Conservation (phyloP, 2,329 filamentous ascomycete species). For the Pseudocercospora fuligena region DNA sequence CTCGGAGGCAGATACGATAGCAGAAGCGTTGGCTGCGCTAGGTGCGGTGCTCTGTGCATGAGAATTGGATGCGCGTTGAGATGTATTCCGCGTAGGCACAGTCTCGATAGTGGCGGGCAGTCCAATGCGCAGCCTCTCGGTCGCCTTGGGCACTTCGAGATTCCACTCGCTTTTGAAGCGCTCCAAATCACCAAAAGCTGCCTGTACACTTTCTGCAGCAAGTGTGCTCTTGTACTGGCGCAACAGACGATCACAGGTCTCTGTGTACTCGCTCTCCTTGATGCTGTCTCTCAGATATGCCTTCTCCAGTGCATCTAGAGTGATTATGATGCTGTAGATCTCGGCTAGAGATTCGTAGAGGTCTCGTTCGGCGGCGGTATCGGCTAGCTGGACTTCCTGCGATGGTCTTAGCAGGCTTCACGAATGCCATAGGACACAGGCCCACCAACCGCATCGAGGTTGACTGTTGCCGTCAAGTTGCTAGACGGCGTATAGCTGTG, state of each 20-base stretch:
- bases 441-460: conserved; percentile 77
- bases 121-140: conserved; percentile 87
- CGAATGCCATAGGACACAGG: neutral
- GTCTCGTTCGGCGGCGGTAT: conserved; percentile 85
- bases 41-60: conserved; percentile 26
- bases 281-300: conserved; percentile 96
- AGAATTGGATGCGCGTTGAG: conserved; percentile 26
- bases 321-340: conserved; percentile 96
- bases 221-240: conserved; percentile 97
- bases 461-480: conserved; percentile 83
- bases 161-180: conserved; percentile 92
- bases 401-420: conserved; percentile 14
- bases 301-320: conserved; percentile 92
- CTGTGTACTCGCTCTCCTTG: conserved; percentile 88
- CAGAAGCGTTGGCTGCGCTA: conserved; percentile 42
- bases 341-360: conserved; percentile 95
- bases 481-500: conserved; percentile 90
- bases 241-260: conserved; percentile 89
- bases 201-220: conserved; percentile 87
- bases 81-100: conserved; percentile 51
- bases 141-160: conserved; percentile 93
- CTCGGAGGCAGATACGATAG: conserved; percentile 88
- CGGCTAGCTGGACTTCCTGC: conserved; percentile 90
- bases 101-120: conserved; percentile 82
- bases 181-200: conserved; percentile 84